Percentiles rank a stretch among this genome's conserved stretches.
phyloP scores from a whole-genome alignment of 2,329 filamentous ascomycete genomes.

The Diaporthe caulivora region DNA sequence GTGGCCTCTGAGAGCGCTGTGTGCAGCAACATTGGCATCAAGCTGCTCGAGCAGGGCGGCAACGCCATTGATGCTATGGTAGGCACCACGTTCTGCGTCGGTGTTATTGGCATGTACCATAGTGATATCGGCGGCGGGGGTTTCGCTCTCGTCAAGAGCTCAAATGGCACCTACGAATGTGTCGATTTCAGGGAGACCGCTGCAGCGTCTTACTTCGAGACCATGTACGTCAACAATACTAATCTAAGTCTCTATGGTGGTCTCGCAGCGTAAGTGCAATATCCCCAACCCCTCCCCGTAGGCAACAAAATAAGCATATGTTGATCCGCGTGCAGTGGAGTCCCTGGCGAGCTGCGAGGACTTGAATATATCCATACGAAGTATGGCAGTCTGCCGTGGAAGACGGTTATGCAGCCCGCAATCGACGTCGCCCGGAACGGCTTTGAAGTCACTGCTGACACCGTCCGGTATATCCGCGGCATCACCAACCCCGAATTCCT shows the following conservation, averaged over 20 bases:
- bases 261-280: constrained; percentile 73
- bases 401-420: constrained; percentile 75
- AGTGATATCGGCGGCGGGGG: constrained; percentile 82
- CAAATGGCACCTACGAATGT: constrained; percentile 78
- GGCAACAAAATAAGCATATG: background rate
- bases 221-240: constrained; percentile 83
- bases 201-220: constrained; percentile 80
- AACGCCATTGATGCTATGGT: constrained; percentile 77
- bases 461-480: constrained; percentile 77
- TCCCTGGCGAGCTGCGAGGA: constrained; percentile 80
- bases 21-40: constrained; percentile 70
- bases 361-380: constrained; percentile 79
- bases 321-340: constrained; percentile 57
- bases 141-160: constrained; percentile 78
- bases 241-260: constrained; percentile 76
- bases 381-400: constrained; percentile 75
- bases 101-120: constrained; percentile 75
- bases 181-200: constrained; percentile 90
- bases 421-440: constrained; percentile 79
- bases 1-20: constrained; percentile 71
- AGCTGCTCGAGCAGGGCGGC: constrained; percentile 69
- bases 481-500: constrained; percentile 70
- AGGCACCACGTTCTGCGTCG: constrained; percentile 74
- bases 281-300: constrained; percentile 46
- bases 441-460: constrained; percentile 78